phyloP scores from a whole-genome alignment of 805 yeast genomes.

The Peterozyma xylosa region DNA sequence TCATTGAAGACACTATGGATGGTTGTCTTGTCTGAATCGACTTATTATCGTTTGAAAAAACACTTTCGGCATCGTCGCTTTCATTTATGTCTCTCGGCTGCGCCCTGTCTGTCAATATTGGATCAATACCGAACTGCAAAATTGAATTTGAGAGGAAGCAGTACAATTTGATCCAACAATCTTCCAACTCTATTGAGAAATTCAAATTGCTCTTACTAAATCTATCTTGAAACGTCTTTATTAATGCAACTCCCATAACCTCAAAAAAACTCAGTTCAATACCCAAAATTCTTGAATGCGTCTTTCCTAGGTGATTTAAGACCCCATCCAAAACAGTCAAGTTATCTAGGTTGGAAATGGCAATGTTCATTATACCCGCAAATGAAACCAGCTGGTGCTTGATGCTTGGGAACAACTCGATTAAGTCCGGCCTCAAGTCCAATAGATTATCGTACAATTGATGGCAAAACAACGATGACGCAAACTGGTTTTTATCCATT shows the following conservation, averaged over 20 bases:
- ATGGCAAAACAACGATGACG: conserved; percentile 60
- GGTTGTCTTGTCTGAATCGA: too few species aligned
- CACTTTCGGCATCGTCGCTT: too few species aligned
- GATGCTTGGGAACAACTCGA: conserved; percentile 62
- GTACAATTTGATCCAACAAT: conserved; percentile 66
- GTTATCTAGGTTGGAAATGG: conserved; percentile 58
- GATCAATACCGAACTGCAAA: conserved; percentile 53
- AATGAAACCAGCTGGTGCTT: conserved; percentile 74
- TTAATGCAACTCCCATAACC: conserved; percentile 65
- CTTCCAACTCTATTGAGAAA: conserved; percentile 55
- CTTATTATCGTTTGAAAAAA: too few species aligned
- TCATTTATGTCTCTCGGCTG: too few species aligned
- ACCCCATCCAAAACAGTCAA: conserved; percentile 51
- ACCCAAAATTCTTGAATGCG: conserved; percentile 70
- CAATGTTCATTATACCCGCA: conserved; percentile 69
- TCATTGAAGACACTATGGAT: too few species aligned
- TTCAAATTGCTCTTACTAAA: conserved; percentile 28
- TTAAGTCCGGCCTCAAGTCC: conserved; percentile 52
- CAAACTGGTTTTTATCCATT: conserved; percentile 25
- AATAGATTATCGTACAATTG: conserved; percentile 70
- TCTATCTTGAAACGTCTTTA: conserved; percentile 62
- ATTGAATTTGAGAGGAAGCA: conserved; percentile 62
- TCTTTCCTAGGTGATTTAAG: conserved; percentile 56
- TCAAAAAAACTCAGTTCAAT: conserved; percentile 64
- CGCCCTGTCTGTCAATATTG: conserved; percentile 15